These are phyloP conservation scores for Clarireedia hainanense DNA, from an alignment of 2,329 filamentous ascomycete genomes.

Conservation along the genomic window DNA sequence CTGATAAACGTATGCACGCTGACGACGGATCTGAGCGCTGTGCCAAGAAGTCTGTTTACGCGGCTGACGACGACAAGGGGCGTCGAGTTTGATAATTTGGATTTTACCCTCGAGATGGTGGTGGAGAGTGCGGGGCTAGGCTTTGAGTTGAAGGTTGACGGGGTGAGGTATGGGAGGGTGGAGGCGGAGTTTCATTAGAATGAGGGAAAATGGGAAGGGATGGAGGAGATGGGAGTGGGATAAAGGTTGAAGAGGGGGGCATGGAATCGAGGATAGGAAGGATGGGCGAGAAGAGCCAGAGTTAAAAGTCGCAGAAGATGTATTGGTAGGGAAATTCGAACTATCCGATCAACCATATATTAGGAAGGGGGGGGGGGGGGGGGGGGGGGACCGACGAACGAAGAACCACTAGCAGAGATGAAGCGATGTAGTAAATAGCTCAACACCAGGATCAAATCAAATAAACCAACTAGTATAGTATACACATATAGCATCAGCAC, in stretches of 20 bases:
- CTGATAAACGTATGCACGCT: conserved; percentile 70
- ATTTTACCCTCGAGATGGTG: conserved; percentile 77
- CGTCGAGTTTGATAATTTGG: conserved; percentile 73
- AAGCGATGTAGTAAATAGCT: too few species aligned
- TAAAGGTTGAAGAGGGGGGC: not conserved
- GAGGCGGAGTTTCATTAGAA: conserved; percentile 66
- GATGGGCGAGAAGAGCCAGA: not conserved
- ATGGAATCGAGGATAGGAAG: not conserved
- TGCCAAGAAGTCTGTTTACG: conserved; percentile 67
- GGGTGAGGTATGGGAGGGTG: conserved; percentile 67
- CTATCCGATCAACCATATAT: too few species aligned
- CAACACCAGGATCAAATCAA: too few species aligned
- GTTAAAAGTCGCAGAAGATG: not conserved
- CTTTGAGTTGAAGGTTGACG: conserved; percentile 74
- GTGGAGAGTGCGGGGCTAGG: conserved; percentile 69
- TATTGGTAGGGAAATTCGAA: too few species aligned
- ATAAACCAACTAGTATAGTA: too few species aligned
- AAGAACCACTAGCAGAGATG: too few species aligned
- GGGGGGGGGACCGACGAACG: too few species aligned
- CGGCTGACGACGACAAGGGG: conserved; percentile 69
- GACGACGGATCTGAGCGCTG: conserved; percentile 70
- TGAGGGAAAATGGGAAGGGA: conserved; percentile 10
- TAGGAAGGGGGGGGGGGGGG: too few species aligned
- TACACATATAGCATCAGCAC: too few species aligned
- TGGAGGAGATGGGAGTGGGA: too few species aligned